A percentile compares a stretch with the other conserved stretches of the same genome.
These are phyloP conservation scores for Agaricus blazei DNA, from an alignment of 768 basidiomycete species.

Conservation along the genomic window DNA sequence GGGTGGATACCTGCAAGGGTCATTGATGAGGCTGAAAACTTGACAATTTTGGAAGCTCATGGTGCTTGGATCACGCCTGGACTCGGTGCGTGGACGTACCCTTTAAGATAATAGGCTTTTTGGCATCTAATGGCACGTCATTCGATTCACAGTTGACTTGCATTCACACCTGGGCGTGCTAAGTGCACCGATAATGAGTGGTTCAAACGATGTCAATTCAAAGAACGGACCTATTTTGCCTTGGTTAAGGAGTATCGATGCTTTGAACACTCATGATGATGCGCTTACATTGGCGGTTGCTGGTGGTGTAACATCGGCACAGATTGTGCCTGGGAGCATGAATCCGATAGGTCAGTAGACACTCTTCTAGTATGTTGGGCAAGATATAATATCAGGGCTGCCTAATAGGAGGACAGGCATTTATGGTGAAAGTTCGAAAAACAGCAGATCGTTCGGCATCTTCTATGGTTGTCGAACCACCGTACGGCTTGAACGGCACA, in stretches of 20 bases:
- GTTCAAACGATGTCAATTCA: constrained; percentile 60
- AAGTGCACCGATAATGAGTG: constrained; percentile 54
- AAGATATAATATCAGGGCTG: not conserved
- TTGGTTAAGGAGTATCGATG: constrained; percentile 80
- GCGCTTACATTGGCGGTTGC: constrained; percentile 69
- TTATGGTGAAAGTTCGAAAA: constrained; percentile 78
- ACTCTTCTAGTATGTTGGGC: not conserved
- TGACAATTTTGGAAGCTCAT: constrained; percentile 53
- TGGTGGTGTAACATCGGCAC: constrained; percentile 84
- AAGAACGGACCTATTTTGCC: constrained; percentile 63
- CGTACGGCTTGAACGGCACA: constrained; percentile 49
- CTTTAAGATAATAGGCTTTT: not conserved
- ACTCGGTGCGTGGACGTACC: constrained; percentile 37
- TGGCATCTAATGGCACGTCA: constrained; percentile 17
- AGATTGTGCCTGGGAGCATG: constrained; percentile 72
- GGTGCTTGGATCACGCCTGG: constrained; percentile 69
- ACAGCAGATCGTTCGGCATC: constrained; percentile 71
- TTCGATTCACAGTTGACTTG: constrained; percentile 46
- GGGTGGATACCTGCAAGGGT: constrained; percentile 43
- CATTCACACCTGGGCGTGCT: constrained; percentile 79
- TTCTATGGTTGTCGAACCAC: constrained; percentile 84
- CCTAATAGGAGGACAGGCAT: constrained; percentile 75
- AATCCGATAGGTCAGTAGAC: constrained; percentile 61
- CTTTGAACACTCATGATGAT: constrained; percentile 81
- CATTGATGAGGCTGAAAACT: constrained; percentile 33